A percentile compares a stretch with the other conserved stretches of the same genome.
phyloP scores from a whole-genome alignment of 2,329 filamentous ascomycete genomes.

The Penicillium aurantiogriseum region DNA sequence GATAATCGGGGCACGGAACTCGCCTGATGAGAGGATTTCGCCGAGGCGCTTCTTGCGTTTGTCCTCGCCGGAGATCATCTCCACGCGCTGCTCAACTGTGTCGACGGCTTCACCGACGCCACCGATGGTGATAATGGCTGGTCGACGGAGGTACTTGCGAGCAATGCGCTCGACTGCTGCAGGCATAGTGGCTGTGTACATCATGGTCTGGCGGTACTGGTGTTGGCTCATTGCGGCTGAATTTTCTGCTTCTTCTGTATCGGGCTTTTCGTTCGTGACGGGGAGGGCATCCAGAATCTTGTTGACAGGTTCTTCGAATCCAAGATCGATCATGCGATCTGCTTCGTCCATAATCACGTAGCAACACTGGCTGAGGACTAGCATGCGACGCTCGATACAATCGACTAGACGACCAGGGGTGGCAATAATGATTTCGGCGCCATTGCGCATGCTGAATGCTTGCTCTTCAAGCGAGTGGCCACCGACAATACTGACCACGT shows the following conservation, averaged over 20 bases:
- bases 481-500: constrained; percentile 95
- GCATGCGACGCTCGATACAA: constrained; percentile 87
- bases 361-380: constrained; percentile 93
- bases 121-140: constrained; percentile 91
- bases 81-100: constrained; percentile 94
- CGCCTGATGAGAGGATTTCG: constrained; percentile 77
- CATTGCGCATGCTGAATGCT: constrained; percentile 81
- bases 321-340: constrained; percentile 97
- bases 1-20: constrained; percentile 88
- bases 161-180: constrained; percentile 88
- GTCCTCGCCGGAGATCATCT: constrained; percentile 87
- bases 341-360: constrained; percentile 99
- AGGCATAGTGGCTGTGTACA: constrained; percentile 99
- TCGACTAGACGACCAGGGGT: constrained; percentile 95
- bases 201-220: constrained; percentile 96
- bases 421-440: constrained; percentile 97
- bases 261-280: constrained; percentile 90
- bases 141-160: constrained; percentile 91
- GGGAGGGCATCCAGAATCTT: constrained; percentile 95
- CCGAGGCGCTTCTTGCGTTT: constrained; percentile 94
- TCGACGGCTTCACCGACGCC: constrained; percentile 95
- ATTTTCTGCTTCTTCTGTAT: constrained; percentile 88
- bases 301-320: constrained; percentile 96
- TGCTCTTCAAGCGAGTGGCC: constrained; percentile 95
- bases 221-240: constrained; percentile 78